Percentiles rank a stretch among this genome's conserved stretches.
phyloP scores from a whole-genome alignment of 169 alveolate species.

The Eimeria tenella region DNA sequence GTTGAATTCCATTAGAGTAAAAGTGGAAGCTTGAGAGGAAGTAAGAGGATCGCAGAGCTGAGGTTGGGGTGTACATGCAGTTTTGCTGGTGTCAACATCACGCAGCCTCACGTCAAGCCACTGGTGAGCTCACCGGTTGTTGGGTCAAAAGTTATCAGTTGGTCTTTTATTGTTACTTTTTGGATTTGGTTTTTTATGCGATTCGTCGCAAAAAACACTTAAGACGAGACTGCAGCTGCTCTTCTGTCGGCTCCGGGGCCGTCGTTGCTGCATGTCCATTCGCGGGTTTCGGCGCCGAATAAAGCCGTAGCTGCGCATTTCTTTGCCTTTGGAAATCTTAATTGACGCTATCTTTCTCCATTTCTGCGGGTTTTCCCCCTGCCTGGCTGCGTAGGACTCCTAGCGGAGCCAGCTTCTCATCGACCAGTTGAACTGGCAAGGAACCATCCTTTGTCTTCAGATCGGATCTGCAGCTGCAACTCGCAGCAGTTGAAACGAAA shows the following conservation, averaged over 20 bases:
- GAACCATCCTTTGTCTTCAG: slow-evolving; percentile 17
- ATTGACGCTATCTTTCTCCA: slow-evolving; percentile 16
- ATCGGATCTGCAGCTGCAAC: no score
- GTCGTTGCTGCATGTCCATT: not conserved
- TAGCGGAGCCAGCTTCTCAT: slow-evolving; percentile 26
- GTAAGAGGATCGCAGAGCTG: not conserved
- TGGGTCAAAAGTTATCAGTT: no score
- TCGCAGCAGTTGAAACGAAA: no score
- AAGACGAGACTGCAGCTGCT: no score
- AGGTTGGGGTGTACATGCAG: slow-evolving; percentile 18
- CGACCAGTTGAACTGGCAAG: not conserved
- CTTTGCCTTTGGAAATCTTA: not conserved
- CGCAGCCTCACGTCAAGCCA: no score
- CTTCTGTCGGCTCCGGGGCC: not conserved
- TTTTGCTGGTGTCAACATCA: slow-evolving; percentile 19
- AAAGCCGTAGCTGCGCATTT: not conserved
- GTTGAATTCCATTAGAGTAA: not conserved
- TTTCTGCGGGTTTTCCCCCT: not conserved
- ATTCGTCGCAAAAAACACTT: no score
- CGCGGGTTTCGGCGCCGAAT: not conserved
- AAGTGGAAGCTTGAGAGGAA: not conserved
- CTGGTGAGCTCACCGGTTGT: no score
- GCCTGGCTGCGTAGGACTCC: no score
- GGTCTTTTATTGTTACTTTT: not conserved
- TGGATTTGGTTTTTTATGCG: no score